phyloP scores from a whole-genome alignment of 306 rosid genomes.

The Trifolium fragiferum region DNA sequence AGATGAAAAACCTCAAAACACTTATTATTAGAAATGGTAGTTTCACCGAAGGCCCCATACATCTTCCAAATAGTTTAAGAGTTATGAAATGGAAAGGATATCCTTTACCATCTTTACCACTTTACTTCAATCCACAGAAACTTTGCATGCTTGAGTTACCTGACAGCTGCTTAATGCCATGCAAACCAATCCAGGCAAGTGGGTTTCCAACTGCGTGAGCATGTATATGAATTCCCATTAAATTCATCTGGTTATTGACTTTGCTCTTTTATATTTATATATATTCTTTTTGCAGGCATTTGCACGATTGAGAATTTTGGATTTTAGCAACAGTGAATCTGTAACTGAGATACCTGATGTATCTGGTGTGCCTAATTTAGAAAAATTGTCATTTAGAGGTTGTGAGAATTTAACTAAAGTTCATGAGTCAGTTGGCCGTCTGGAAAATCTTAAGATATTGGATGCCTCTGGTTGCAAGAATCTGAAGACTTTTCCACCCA shows the following conservation, averaged over 20 bases:
- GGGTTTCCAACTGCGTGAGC: too few relatives aligned
- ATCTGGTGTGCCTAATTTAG: slow-evolving; percentile 4
- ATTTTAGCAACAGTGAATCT: background rate
- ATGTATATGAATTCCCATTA: background rate
- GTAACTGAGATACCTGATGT: background rate
- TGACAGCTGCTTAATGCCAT: background rate
- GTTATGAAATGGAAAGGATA: slow-evolving; percentile 10
- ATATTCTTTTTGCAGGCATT: background rate
- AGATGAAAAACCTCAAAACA: slow-evolving; percentile 20
- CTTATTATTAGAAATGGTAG: slow-evolving; percentile 20
- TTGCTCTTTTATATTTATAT: background rate
- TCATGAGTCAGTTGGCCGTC: slow-evolving; percentile 3
- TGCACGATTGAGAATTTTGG: background rate
- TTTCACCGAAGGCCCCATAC: slow-evolving; percentile 8
- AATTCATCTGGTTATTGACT: background rate
- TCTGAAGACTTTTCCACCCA: background rate
- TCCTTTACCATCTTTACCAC: slow-evolving; percentile 14
- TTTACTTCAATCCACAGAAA: background rate
- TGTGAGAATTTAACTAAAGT: background rate
- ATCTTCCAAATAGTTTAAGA: slow-evolving; percentile 23
- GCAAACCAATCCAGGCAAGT: slow-evolving; percentile 17
- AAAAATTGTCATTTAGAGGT: background rate
- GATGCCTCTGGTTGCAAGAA: background rate
- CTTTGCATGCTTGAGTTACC: slow-evolving; percentile 19
- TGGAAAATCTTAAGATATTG: background rate